Conservation (phyloP, 345 rosid species). For the Syzygium jambos region DNA sequence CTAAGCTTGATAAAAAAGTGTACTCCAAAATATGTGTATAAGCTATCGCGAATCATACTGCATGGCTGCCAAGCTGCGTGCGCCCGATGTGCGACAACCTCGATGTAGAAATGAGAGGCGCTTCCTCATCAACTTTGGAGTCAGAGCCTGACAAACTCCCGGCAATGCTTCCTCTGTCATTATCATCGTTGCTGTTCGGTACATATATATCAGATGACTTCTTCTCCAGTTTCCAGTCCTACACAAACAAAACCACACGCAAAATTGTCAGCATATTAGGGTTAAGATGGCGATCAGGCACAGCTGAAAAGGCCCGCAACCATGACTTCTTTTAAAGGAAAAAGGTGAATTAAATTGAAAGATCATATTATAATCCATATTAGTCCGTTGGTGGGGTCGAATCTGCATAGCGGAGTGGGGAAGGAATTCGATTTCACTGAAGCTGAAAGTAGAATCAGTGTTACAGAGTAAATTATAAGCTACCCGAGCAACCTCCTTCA, state of each 20-base stretch:
- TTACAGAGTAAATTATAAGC: not conserved
- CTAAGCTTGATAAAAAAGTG: not conserved
- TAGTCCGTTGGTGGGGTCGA: not conserved
- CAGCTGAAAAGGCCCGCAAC: not conserved
- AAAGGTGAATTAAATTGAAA: not conserved
- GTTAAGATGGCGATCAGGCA: not conserved
- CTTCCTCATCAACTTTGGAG: slow-evolving; percentile 63
- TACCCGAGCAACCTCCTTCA: not conserved
- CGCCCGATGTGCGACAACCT: slow-evolving; percentile 79
- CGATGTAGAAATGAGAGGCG: slow-evolving; percentile 60
- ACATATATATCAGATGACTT: slow-evolving; percentile 72
- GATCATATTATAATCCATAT: not conserved
- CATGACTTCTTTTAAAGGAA: not conserved
- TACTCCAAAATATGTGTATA: not conserved
- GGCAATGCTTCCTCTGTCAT: slow-evolving; percentile 16
- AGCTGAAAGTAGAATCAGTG: not conserved
- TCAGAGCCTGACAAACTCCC: slow-evolving; percentile 26
- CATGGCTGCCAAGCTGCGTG: slow-evolving; percentile 58
- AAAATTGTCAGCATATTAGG: not conserved
- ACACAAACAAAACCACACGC: not conserved
- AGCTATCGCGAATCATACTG: slow-evolving; percentile 11
- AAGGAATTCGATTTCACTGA: not conserved
- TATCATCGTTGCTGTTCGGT: slow-evolving; percentile 37
- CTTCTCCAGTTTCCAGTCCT: slow-evolving; percentile 96
- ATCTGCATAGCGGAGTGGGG: not conserved